Percentiles rank a stretch among this genome's conserved stretches.
Evolutionary conservation across 2,329 filamentous ascomycete species (phyloP).

Genomic region (Pseudogymnoascus sp.): DNA sequence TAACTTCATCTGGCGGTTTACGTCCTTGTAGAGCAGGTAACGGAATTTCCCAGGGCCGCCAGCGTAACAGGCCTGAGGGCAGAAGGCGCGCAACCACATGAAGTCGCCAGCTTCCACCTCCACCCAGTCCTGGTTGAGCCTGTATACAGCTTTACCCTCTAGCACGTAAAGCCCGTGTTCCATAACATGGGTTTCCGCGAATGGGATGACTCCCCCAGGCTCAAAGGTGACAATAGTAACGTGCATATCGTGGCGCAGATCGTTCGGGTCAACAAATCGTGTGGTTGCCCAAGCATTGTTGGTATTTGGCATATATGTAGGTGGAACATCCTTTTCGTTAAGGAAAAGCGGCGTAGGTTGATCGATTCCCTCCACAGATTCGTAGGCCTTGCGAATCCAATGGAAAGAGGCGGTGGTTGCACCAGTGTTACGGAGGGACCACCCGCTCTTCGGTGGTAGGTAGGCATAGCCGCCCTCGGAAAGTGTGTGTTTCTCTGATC

Average conservation of each 20-base stretch:
- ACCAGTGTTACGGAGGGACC: background rate
- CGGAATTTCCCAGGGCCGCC: constrained; percentile 12
- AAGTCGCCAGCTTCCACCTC: constrained; percentile 12
- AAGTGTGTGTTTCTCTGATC: background rate
- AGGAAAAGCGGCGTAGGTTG: background rate
- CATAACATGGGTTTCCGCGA: constrained; percentile 8
- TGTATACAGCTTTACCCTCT: constrained; percentile 5
- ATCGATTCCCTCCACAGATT: constrained; percentile 1
- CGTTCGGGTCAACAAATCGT: constrained; percentile 11
- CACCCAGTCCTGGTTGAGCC: constrained; percentile 10
- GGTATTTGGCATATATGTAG: constrained; percentile 4
- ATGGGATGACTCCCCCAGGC: constrained; percentile 4
- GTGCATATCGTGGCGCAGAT: constrained; percentile 13
- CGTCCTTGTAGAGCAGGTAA: constrained; percentile 13
- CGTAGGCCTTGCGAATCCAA: constrained; percentile 8
- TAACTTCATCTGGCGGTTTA: constrained; percentile 11
- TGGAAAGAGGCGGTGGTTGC: constrained; percentile 6
- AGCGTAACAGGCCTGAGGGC: constrained; percentile 1
- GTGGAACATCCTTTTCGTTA: constrained; percentile 9
- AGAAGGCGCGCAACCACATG: constrained; percentile 11
- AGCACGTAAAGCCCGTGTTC: constrained; percentile 2
- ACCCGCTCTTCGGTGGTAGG: constrained; percentile 9
- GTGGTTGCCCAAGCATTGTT: constrained; percentile 3
- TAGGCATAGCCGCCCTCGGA: constrained; percentile 10
- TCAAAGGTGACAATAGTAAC: constrained; percentile 12